These are phyloP conservation scores for Vitrella brassicaformis DNA, from an alignment of 73 alveolate genomes.

Conservation along the genomic window DNA sequence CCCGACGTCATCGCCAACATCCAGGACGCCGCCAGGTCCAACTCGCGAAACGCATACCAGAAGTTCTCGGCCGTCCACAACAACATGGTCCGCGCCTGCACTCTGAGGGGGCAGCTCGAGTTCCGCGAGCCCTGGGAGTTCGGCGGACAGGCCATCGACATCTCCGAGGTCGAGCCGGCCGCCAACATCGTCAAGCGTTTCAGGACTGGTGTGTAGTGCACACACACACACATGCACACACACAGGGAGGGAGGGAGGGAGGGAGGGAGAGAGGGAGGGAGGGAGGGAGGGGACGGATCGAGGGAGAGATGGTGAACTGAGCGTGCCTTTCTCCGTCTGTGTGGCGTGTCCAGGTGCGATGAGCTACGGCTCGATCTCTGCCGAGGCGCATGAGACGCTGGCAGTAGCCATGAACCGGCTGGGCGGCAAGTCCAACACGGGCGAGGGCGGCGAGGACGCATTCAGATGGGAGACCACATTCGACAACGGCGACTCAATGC, in stretches of 20 bases:
- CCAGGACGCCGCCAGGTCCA: conserved; percentile 18
- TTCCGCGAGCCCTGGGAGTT: conserved; percentile 3
- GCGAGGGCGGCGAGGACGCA: conserved; percentile 46
- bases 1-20: conserved; percentile 38
- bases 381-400: conserved; percentile 36
- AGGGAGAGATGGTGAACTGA: neutral
- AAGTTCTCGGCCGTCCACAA: conserved; percentile 24
- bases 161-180: conserved; percentile 37
- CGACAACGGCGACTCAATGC: conserved; percentile 27
- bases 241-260: neutral
- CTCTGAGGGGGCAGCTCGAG: conserved; percentile 30
- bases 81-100: conserved; percentile 13
- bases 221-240: neutral
- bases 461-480: conserved; percentile 13
- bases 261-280: neutral
- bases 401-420: conserved; percentile 40
- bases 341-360: conserved; percentile 17
- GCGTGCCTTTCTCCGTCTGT: neutral
- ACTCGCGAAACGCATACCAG: conserved; percentile 21
- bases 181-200: conserved; percentile 37
- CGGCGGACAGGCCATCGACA: conserved; percentile 15
- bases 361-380: conserved; percentile 34
- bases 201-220: conserved; percentile 13
- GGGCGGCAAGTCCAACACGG: conserved; percentile 42
- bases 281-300: neutral